Evolutionary conservation across 2,329 filamentous ascomycete species (phyloP), one percentile per base, ranked within the genome.

Genomic region (Dactylonectria macrodidyma): DNA sequence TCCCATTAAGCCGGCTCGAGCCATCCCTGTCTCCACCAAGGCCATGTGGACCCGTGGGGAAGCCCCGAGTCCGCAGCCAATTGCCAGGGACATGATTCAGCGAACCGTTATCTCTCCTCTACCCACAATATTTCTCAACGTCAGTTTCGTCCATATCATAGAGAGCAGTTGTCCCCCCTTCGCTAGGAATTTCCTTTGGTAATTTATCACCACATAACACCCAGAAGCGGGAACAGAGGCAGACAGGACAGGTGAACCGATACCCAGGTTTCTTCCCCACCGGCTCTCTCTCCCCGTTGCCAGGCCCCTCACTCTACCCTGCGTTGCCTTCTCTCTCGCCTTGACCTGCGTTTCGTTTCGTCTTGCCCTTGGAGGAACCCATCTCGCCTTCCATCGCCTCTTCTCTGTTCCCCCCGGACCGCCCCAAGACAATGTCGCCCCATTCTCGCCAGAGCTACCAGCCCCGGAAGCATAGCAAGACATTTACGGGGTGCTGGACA

Each of bases 401-500:
- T 19, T 2, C 41, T n/a, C 16, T 12, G 41, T 1, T n/a, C 38
- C 6, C n/a, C n/a, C 44, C 30, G n/a, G 9, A 14, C n/a, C n/a
- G 19, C 51, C 57, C 19, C 19, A 19, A 33, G 59, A 44, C 41
- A 61, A 69, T 69, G 67, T 67, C 67, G 41, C 55, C 44, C 26
- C 59, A 58, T 55, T 64, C 65, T 64, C 58, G 60, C 30, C 26
- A 59, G 11, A 38, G 51, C 30, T 62, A 62, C 57, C 57, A 60
- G 5, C 63, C 66, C 56, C 48, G 69, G 22, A 77, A 76, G 33
- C 69, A 72, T 22, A 73, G 65, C 41, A 78, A 78, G 65, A 77
- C 72, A 3, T 77, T 78, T 62, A 75, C 72, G 3, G 80, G 80
- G 11, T 82, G 80, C 63, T 81, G 79, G 79, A 80, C 79, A 7